Evolutionary conservation across 495 filamentous ascomycete species (phyloP).

Genomic region (Podospora appendiculata): DNA sequence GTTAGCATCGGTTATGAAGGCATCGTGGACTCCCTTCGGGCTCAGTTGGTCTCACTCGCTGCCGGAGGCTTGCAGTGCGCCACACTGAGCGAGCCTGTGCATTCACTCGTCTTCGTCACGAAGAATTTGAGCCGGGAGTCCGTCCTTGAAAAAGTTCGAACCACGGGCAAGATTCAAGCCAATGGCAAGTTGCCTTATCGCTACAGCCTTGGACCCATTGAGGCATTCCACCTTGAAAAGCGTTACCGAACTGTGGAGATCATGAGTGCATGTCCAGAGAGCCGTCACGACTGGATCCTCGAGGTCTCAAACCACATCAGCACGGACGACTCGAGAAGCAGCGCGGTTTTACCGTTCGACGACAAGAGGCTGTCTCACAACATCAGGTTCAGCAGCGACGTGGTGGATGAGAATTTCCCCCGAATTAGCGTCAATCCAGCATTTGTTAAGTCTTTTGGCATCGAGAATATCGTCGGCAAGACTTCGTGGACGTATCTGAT

Average conservation of each 20-base stretch:
- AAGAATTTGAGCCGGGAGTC: constrained; percentile 16
- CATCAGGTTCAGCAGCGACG: not conserved
- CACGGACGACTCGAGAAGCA: not conserved
- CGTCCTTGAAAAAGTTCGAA: not conserved
- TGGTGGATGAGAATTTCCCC: not conserved
- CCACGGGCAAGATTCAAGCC: not conserved
- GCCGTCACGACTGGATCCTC: constrained; percentile 15
- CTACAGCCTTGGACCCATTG: constrained; percentile 7
- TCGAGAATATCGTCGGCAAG: constrained; percentile 8
- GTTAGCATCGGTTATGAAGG: not conserved
- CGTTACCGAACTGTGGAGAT: constrained; percentile 16
- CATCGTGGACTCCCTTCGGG: not conserved
- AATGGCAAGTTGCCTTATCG: not conserved
- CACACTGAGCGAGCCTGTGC: not conserved
- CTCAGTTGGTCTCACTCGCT: not conserved
- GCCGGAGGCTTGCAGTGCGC: not conserved
- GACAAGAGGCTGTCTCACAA: not conserved
- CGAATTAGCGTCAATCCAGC: not conserved
- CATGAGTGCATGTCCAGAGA: constrained; percentile 29
- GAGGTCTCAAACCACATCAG: constrained; percentile 7
- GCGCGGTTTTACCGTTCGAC: not conserved
- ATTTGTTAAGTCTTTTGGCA: not conserved
- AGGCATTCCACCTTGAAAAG: constrained; percentile 5
- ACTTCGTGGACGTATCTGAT: constrained; percentile 5
- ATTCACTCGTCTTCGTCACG: constrained; percentile 9